Percentiles rank a stretch among this genome's conserved stretches.
Evolutionary conservation across 305 asterid species (phyloP).

Genomic region (Fraxinus ornus): DNA sequence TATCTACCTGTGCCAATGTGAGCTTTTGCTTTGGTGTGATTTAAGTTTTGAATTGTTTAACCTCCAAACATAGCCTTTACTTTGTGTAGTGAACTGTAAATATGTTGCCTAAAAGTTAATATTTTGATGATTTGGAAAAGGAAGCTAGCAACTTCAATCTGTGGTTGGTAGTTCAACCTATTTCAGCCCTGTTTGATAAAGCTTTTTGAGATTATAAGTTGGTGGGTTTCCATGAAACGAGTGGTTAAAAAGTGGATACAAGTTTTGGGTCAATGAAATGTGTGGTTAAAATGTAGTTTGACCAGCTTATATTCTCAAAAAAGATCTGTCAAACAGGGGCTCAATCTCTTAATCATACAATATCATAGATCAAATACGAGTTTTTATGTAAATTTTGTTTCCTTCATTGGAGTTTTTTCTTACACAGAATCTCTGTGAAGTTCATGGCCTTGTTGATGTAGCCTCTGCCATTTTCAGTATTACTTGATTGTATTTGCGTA

Average conservation of each 20-base stretch:
- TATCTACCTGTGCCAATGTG: background rate
- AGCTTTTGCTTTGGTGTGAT: background rate
- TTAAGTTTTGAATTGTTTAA: background rate
- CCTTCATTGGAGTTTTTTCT: background rate
- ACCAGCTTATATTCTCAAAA: background rate
- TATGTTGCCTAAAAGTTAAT: background rate
- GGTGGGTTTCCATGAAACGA: background rate
- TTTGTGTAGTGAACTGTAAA: background rate
- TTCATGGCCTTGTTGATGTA: constrained; percentile 1
- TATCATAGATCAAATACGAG: background rate
- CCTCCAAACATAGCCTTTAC: constrained; percentile 3
- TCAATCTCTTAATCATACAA: background rate
- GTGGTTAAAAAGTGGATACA: background rate
- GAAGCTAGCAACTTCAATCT: constrained; percentile 6
- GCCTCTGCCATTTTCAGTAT: constrained; percentile 8
- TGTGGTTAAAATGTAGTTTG: background rate
- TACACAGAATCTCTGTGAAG: constrained; percentile 10
- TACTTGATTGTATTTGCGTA: background rate
- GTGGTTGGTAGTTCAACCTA: background rate
- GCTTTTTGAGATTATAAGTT: background rate
- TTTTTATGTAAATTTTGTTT: background rate
- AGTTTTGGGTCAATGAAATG: background rate
- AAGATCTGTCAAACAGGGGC: background rate
- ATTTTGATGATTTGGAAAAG: background rate
- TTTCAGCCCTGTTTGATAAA: background rate